These are phyloP conservation scores for Aphanocladium album DNA, from an alignment of 2,329 filamentous ascomycete species.

Conservation along the genomic window DNA sequence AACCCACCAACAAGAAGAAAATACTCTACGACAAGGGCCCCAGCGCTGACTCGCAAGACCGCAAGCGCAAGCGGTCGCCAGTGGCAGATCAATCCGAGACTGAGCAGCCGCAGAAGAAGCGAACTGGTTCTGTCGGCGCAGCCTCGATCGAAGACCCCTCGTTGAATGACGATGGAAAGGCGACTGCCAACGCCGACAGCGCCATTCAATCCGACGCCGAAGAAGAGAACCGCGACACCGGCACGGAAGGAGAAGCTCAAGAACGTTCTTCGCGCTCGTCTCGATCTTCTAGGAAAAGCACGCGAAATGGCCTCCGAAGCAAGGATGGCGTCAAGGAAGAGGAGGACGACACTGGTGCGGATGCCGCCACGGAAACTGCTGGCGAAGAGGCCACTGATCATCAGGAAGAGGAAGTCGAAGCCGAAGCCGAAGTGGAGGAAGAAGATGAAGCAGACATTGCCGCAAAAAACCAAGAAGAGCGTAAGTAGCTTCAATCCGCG, in stretches of 20 bases:
- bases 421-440: constrained; percentile 44
- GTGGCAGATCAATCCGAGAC: constrained; percentile 39
- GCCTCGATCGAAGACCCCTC: constrained; percentile 31
- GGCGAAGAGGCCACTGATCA: constrained; percentile 28
- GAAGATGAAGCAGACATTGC: constrained; percentile 52
- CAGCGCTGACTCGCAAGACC: constrained; percentile 27
- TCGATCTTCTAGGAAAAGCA: constrained; percentile 34
- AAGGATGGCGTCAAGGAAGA: constrained; percentile 26
- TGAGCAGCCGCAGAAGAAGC: constrained; percentile 49
- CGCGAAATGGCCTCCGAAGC: constrained; percentile 36
- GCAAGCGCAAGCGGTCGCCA: constrained; percentile 49
- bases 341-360: constrained; percentile 13
- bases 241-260: constrained; percentile 26
- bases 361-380: constrained; percentile 23
- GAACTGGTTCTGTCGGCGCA: constrained; percentile 43
- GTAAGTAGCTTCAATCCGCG: constrained; percentile 34
- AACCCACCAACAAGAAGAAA: constrained; percentile 26
- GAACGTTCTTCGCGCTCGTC: constrained; percentile 30
- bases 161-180: constrained; percentile 32
- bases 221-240: constrained; percentile 34
- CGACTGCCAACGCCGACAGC: constrained; percentile 30
- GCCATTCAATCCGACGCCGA: constrained; percentile 41
- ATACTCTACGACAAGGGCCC: constrained; percentile 13
- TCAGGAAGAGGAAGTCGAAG: constrained; percentile 29
- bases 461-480: constrained; percentile 59